phyloP scores from a whole-genome alignment of 1,284 basidiomycete genomes.

The Gomphus sp. region DNA sequence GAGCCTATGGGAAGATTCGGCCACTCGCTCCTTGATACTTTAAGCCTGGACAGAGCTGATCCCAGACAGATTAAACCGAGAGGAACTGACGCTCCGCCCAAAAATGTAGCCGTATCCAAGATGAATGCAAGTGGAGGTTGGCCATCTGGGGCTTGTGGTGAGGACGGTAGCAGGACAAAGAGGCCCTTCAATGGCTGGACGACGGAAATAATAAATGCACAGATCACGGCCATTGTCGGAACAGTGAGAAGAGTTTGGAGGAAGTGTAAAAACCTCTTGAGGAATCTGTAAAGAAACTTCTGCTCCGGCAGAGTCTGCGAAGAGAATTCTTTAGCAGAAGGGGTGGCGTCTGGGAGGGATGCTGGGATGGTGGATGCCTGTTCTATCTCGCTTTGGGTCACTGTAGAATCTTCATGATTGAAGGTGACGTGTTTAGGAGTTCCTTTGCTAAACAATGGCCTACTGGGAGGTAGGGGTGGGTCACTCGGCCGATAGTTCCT shows the following conservation, averaged over 20 bases:
- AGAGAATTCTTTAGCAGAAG: background rate
- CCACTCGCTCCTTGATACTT: constrained; percentile 43
- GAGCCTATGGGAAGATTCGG: constrained; percentile 54
- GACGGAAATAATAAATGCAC: constrained; percentile 59
- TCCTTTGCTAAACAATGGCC: background rate
- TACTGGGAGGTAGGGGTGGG: background rate
- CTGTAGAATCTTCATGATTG: background rate
- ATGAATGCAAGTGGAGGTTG: constrained; percentile 65
- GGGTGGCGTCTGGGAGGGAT: background rate
- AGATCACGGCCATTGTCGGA: constrained; percentile 57
- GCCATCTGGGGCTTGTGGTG: constrained; percentile 58
- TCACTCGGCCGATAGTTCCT: background rate
- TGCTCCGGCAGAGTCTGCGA: background rate
- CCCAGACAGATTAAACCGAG: constrained; percentile 67
- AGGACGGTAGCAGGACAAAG: constrained; percentile 44
- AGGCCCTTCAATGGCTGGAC: constrained; percentile 63
- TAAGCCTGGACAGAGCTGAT: constrained; percentile 60
- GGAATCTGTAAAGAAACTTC: constrained; percentile 11
- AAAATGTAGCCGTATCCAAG: constrained; percentile 55
- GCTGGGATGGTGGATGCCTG: background rate
- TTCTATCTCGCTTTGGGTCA: background rate
- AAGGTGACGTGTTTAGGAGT: background rate
- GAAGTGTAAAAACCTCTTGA: constrained; percentile 19
- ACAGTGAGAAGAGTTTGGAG: constrained; percentile 33
- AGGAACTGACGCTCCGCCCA: constrained; percentile 67